Evolutionary conservation across 2,329 filamentous ascomycete species (phyloP).

Genomic region (Monosporascus ibericus): DNA sequence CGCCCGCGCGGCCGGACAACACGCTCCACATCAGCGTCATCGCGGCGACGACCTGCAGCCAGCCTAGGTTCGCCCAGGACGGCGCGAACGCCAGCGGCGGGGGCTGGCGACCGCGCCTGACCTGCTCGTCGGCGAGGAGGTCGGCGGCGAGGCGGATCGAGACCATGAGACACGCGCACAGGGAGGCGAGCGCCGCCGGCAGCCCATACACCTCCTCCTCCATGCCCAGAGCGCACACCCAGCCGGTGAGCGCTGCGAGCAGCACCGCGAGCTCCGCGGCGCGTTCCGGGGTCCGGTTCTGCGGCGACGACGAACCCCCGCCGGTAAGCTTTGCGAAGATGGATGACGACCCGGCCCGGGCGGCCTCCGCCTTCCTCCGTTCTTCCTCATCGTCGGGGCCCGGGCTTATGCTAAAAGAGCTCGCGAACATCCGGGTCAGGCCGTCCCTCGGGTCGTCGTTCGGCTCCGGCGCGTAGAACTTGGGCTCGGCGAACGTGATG

Average conservation of each 20-base stretch:
- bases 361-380: conserved; percentile 1
- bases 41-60: conserved; percentile 18
- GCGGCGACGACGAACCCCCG: background rate
- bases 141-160: conserved; percentile 25
- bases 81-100: conserved; percentile 12
- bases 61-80: conserved; percentile 22
- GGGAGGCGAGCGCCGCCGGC: conserved; percentile 19
- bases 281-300: conserved; percentile 16
- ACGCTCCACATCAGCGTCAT: conserved; percentile 22
- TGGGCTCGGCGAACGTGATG: conserved; percentile 19
- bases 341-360: conserved; percentile 1
- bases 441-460: conserved; percentile 25
- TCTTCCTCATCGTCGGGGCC: conserved; percentile 16
- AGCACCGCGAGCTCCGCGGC: conserved; percentile 20
- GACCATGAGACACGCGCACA: conserved; percentile 22
- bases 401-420: conserved; percentile 26
- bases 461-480: conserved; percentile 24
- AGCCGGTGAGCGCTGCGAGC: conserved; percentile 17
- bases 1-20: conserved; percentile 16
- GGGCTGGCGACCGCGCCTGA: conserved; percentile 3
- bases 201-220: conserved; percentile 19
- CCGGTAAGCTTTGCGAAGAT: background rate
- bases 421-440: conserved; percentile 26
- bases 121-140: conserved; percentile 21
- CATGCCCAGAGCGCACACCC: conserved; percentile 20